phyloP scores from a whole-genome alignment of 176 grass and related monocot genomes.

The Carex cristatella region DNA sequence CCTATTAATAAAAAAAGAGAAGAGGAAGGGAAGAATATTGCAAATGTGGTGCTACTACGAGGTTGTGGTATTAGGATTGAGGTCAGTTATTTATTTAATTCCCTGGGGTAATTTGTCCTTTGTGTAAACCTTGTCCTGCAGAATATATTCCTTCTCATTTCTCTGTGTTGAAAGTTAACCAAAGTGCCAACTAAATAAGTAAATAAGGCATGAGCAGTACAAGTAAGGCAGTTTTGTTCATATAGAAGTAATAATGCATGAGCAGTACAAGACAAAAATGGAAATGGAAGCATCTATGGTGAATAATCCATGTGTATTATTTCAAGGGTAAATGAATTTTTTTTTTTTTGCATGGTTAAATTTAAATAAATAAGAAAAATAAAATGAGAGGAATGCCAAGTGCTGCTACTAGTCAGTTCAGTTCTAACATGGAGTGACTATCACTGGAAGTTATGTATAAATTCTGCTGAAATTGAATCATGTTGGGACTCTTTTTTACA shows the following conservation, averaged over 20 bases:
- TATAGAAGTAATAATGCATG: neutral
- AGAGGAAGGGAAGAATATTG: slow-evolving; percentile 73
- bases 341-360: neutral
- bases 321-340: neutral
- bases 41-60: slow-evolving; percentile 73
- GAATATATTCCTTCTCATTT: neutral
- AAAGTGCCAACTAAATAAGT: neutral
- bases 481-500: neutral
- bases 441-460: no score
- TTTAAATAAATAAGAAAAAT: neutral
- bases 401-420: no score
- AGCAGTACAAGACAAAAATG: neutral
- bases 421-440: no score
- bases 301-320: neutral
- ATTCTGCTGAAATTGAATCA: neutral
- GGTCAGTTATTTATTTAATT: slow-evolving; percentile 42
- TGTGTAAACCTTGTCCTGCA: neutral
- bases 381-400: neutral
- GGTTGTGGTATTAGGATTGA: slow-evolving; percentile 93
- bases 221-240: neutral
- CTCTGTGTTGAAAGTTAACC: neutral
- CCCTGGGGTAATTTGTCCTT: neutral
- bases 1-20: slow-evolving; percentile 67
- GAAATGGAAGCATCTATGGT: neutral
- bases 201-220: neutral